A percentile compares a stretch with the other conserved stretches of the same genome.
These are phyloP conservation scores for Ustilago loliicola DNA, from an alignment of 1,284 basidiomycete species.

Conservation along the genomic window DNA sequence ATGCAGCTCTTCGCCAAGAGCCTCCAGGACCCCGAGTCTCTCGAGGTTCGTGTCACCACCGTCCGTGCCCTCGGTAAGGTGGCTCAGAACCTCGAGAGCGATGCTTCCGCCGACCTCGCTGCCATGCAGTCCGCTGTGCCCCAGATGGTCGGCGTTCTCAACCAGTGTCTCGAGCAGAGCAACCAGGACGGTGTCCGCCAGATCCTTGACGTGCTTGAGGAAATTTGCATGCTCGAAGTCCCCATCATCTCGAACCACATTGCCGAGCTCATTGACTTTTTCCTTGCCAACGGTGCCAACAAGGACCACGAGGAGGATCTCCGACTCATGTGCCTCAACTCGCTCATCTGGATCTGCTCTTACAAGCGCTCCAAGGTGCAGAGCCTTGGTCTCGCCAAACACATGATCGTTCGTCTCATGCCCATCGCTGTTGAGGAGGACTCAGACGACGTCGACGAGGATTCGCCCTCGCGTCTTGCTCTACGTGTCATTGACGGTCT, in stretches of 20 bases:
- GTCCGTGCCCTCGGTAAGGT: constrained; percentile 86
- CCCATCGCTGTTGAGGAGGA: constrained; percentile 92
- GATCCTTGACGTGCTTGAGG: constrained; percentile 95
- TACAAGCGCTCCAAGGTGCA: constrained; percentile 95
- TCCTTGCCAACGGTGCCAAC: constrained; percentile 87
- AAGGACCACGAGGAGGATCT: constrained; percentile 82
- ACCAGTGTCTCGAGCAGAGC: constrained; percentile 84
- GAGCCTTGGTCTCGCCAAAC: constrained; percentile 84
- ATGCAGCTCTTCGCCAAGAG: constrained; percentile 85
- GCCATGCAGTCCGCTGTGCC: constrained; percentile 91
- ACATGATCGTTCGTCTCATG: constrained; percentile 91
- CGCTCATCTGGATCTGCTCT: constrained; percentile 93
- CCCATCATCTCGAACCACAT: constrained; percentile 91
- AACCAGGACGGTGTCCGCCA: constrained; percentile 88
- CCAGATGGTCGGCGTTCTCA: constrained; percentile 89
- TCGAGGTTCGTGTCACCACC: constrained; percentile 91
- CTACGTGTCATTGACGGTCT: constrained; percentile 95
- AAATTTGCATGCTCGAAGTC: constrained; percentile 89
- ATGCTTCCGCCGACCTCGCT: constrained; percentile 90
- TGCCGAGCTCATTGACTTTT: constrained; percentile 88
- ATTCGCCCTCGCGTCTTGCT: constrained; percentile 90
- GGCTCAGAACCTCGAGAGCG: constrained; percentile 90
- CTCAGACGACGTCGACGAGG: constrained; percentile 86
- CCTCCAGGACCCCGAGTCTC: constrained; percentile 87
- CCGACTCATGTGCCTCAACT: constrained; percentile 91